phyloP scores from a whole-genome alignment of 1,284 basidiomycete species.

The Leccinum subrobustum region DNA sequence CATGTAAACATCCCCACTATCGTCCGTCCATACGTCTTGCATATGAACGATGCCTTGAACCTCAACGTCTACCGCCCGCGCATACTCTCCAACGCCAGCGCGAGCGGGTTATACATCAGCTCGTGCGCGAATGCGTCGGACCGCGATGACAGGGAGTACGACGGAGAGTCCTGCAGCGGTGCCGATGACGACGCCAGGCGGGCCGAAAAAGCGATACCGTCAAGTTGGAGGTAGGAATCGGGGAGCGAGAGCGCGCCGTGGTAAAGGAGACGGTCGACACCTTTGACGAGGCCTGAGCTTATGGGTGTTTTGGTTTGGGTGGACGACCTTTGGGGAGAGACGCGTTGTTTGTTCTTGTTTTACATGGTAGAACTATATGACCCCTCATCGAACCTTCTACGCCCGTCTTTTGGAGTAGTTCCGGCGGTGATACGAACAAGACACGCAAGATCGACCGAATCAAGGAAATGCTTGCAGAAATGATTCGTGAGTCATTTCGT shows the following conservation, averaged over 20 bases:
- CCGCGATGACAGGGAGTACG: constrained; percentile 12
- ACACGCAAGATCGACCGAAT: too few relatives aligned
- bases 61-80: constrained; percentile 36
- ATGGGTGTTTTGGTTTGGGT: not conserved
- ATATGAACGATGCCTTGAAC: constrained; percentile 53
- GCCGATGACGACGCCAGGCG: constrained; percentile 20
- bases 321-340: too few relatives aligned
- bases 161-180: constrained; percentile 36
- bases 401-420: too few relatives aligned
- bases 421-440: too few relatives aligned
- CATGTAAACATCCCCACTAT: constrained; percentile 40
- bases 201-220: constrained; percentile 68
- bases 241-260: constrained; percentile 73
- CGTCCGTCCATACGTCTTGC: constrained; percentile 58
- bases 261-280: constrained; percentile 60
- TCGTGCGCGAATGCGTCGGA: constrained; percentile 33
- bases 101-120: constrained; percentile 65
- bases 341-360: not conserved
- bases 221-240: constrained; percentile 67
- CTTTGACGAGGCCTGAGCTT: constrained; percentile 3
- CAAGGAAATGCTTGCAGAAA: too few relatives aligned
- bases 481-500: too few relatives aligned
- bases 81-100: constrained; percentile 72
- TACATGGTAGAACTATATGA: too few relatives aligned
- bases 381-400: too few relatives aligned